Conservation (phyloP, 345 rosid species). For the Crucihimalaya himalaica region DNA sequence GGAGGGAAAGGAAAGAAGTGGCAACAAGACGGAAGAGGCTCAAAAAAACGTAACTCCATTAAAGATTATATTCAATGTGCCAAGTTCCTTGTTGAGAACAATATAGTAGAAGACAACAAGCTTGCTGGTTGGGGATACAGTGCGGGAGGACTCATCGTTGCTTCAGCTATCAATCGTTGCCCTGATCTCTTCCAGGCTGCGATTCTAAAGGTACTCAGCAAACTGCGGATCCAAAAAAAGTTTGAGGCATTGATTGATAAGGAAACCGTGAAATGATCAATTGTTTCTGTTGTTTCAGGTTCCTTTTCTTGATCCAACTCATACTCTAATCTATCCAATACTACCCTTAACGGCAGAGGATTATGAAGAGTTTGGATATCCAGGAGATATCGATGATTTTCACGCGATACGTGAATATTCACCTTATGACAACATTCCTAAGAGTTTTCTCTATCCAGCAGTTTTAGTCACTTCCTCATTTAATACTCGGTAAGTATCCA, state of each 20-base stretch:
- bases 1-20: slow-evolving; percentile 85
- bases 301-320: slow-evolving; percentile 89
- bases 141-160: slow-evolving; percentile 90
- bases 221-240: not conserved
- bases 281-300: slow-evolving; percentile 51
- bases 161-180: slow-evolving; percentile 77
- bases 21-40: slow-evolving; percentile 75
- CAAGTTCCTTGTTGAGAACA: slow-evolving; percentile 63
- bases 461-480: slow-evolving; percentile 82
- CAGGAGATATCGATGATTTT: slow-evolving; percentile 77
- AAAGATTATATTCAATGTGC: slow-evolving; percentile 81
- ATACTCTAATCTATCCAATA: slow-evolving; percentile 78
- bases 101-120: slow-evolving; percentile 66
- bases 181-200: slow-evolving; percentile 82
- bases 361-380: slow-evolving; percentile 92
- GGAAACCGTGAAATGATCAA: not conserved
- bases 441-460: slow-evolving; percentile 74
- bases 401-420: slow-evolving; percentile 71
- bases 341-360: slow-evolving; percentile 76
- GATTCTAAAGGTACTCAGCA: slow-evolving; percentile 62
- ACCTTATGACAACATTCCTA: slow-evolving; percentile 84
- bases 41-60: slow-evolving; percentile 69
- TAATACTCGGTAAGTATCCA: slow-evolving; percentile 59
- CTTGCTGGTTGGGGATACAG: slow-evolving; percentile 96
- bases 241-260: not conserved